A percentile compares a stretch with the other conserved stretches of the same genome.
These are phyloP conservation scores for Cutaneotrichosporon arboriforme DNA, from an alignment of 1,284 basidiomycete species.

Conservation along the genomic window DNA sequence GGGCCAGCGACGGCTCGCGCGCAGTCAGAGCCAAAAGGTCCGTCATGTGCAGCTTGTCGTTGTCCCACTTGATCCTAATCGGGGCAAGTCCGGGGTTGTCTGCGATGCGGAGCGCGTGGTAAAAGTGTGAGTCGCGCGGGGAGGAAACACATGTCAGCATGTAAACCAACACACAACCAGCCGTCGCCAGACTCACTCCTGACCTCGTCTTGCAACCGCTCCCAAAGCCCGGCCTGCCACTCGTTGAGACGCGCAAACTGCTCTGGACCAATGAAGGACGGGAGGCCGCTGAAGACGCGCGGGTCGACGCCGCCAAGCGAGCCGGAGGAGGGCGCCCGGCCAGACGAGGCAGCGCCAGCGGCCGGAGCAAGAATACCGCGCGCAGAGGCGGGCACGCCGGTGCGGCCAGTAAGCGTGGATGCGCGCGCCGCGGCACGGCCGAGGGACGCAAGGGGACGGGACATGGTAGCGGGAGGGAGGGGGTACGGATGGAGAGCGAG, in stretches of 20 bases:
- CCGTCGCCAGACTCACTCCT: slow-evolving; percentile 38
- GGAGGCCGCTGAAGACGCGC: slow-evolving; percentile 26
- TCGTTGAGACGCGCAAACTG: slow-evolving; percentile 36
- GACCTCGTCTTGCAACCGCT: slow-evolving; percentile 41
- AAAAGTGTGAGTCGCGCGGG: neutral
- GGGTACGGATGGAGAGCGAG: neutral
- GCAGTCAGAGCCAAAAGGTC: slow-evolving; percentile 66
- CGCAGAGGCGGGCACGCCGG: neutral
- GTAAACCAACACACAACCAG: neutral
- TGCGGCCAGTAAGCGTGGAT: neutral
- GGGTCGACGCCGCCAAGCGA: slow-evolving; percentile 30
- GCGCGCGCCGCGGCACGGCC: slow-evolving; percentile 4
- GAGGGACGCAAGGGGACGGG: slow-evolving; percentile 6
- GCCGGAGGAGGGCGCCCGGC: neutral
- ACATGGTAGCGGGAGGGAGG: slow-evolving; percentile 4
- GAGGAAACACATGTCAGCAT: neutral
- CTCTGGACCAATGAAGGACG: slow-evolving; percentile 28
- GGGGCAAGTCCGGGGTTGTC: slow-evolving; percentile 39
- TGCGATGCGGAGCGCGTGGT: too few relatives aligned
- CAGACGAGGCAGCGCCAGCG: neutral
- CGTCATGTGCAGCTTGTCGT: slow-evolving; percentile 38
- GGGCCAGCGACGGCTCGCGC: slow-evolving; percentile 56
- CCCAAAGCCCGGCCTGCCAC: slow-evolving; percentile 46
- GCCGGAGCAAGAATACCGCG: slow-evolving; percentile 5
- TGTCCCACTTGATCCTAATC: slow-evolving; percentile 43